Evolutionary conservation across 2,329 filamentous ascomycete species (phyloP), one percentile per base, ranked within the genome.

Genomic region (Calonectria ilicicola): DNA sequence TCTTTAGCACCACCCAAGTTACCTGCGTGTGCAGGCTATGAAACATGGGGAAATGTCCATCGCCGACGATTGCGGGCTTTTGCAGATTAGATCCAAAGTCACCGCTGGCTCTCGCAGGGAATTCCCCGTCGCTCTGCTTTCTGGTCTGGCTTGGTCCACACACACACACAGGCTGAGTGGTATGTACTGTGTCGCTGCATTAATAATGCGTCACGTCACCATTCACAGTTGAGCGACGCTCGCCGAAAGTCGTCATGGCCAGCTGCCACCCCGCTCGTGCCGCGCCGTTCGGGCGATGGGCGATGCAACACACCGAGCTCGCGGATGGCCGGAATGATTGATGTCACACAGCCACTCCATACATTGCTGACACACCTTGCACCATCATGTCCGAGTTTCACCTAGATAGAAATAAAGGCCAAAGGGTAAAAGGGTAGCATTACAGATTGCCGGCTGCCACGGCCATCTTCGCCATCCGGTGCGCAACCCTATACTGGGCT

Each of bases 141-240:
- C n/a, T n/a, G n/a, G n/a, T 44, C 10, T 32, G 14, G 29, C 32
- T 5, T 32, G 14, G 42, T n/a, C 65, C 65, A 46, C 38, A 40
- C 29, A 35, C 32, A 35, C 32, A 35, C 32, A 9, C 32, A 35
- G 19, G n/a, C 23, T 51, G 15, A 29, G 27, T 40, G 47, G 29
- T 47, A 12, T 65, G 42, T 46, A 40, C 53, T 60, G 35, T 14
- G 21, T 27, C 35, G 53, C 5, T 19, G 53, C 53, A 60, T 60
- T 60, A 60, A 40, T 60, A 60, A 60, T 60, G 53, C 53, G 53
- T 60, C 53, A 60, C 53, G 53, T 60, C 53, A 60, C 32, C 53
- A 60, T 40, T 35, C 32, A 38, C 32, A 38, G 32, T 15, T 2
- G 21, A 60, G 23, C 35, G 9, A 17, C 32, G 15, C 29, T 60